Conservation (phyloP, 2,329 filamentous ascomycete species). For the Penicillium sp. region DNA sequence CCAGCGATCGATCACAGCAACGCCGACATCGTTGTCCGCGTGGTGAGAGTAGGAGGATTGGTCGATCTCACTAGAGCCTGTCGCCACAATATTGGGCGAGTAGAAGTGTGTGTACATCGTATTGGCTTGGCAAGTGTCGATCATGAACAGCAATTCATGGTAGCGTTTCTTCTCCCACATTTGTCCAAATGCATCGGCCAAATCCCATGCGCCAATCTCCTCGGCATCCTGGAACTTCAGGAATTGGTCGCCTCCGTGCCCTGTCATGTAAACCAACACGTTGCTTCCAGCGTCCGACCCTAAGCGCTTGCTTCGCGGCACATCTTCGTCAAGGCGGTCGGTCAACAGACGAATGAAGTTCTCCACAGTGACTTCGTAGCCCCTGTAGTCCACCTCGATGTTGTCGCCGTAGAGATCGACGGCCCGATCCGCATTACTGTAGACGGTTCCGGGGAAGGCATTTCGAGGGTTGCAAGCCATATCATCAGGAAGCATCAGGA, state of each 20-base stretch:
- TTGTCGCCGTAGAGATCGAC: conserved; percentile 98
- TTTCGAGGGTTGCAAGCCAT: conserved; percentile 99
- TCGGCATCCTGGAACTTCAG: conserved; percentile 98
- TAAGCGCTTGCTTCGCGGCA: conserved; percentile 89
- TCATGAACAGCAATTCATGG: conserved; percentile 99
- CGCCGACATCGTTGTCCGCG: conserved; percentile 95
- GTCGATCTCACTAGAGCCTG: conserved; percentile 92
- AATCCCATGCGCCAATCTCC: conserved; percentile 93
- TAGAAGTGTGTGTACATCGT: conserved; percentile 99
- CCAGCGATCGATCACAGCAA: conserved; percentile 97
- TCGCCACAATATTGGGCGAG: conserved; percentile 96
- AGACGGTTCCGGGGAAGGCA: conserved; percentile 94
- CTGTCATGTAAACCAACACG: conserved; percentile 98
- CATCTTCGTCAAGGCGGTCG: conserved; percentile 90
- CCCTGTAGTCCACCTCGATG: conserved; percentile 97
- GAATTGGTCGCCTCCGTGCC: conserved; percentile 96
- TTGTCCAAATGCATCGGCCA: conserved; percentile 96
- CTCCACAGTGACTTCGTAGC: conserved; percentile 98
- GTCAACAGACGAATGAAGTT: conserved; percentile 96
- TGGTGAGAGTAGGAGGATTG: conserved; percentile 97
- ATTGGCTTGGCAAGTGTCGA: conserved; percentile 98
- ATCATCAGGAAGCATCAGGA: conserved; percentile 99
- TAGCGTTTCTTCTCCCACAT: conserved; percentile 99
- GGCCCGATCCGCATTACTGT: conserved; percentile 95
- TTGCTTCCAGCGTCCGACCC: conserved; percentile 95